Conservation (phyloP, 2,329 filamentous ascomycete genomes). For the Cladosporium cucumerinum region DNA sequence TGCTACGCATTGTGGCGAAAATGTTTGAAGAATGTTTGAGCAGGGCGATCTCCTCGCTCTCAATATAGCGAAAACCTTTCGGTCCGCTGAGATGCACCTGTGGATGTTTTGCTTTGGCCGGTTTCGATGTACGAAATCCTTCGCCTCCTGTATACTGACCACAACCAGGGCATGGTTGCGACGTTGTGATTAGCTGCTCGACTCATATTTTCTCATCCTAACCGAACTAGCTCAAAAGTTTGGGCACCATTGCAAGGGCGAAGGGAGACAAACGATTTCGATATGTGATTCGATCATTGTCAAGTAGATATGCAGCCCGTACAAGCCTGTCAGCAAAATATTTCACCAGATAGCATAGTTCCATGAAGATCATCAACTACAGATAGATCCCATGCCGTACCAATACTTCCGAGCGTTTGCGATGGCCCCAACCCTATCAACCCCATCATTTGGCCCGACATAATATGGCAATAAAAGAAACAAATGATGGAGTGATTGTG, state of each 20-base stretch:
- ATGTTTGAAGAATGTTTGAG: background rate
- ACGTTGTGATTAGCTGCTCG: background rate
- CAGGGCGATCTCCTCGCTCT: background rate
- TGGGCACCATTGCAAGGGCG: background rate
- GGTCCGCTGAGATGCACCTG: background rate
- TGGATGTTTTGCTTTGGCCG: background rate
- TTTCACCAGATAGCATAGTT: background rate
- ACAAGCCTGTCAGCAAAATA: background rate
- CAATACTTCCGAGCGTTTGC: background rate
- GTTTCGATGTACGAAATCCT: background rate
- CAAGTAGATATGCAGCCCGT: background rate
- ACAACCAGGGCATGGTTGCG: background rate
- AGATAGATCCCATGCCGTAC: background rate
- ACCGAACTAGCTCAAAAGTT: background rate
- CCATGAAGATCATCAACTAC: background rate
- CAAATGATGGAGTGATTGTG: background rate
- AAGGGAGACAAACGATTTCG: background rate
- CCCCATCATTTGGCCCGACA: background rate
- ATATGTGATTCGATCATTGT: background rate
- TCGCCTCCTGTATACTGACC: background rate
- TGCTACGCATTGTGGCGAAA: conserved; percentile 1
- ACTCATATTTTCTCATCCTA: background rate
- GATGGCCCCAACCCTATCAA: background rate
- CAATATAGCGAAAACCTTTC: background rate
- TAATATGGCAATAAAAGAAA: background rate